These are phyloP conservation scores for Malus domestica DNA, from an alignment of 306 rosid species.

Conservation along the genomic window ASM211411v1 NC_041803.1:43798501-43799000, in stretches of 20 bases:
- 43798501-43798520: neutral
- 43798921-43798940: slow-evolving; percentile 81
- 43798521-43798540: neutral
- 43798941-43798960: slow-evolving; percentile 71
- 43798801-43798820: neutral
- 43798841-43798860: neutral
- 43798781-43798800: neutral
- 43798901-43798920: slow-evolving; percentile 9
- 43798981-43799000: slow-evolving; percentile 52
- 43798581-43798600: neutral
- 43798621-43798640: neutral
- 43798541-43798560: neutral
- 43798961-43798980: slow-evolving; percentile 60
- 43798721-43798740: neutral
- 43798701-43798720: neutral
- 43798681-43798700: neutral
- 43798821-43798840: neutral
- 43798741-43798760: neutral
- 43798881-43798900: neutral
- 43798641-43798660: neutral
- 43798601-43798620: neutral
- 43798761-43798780: neutral
- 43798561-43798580: neutral
- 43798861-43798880: neutral
- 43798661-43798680: neutral